These are phyloP conservation scores for Linum trigynum DNA, from an alignment of 345 rosid species.

Conservation along the genomic window DNA sequence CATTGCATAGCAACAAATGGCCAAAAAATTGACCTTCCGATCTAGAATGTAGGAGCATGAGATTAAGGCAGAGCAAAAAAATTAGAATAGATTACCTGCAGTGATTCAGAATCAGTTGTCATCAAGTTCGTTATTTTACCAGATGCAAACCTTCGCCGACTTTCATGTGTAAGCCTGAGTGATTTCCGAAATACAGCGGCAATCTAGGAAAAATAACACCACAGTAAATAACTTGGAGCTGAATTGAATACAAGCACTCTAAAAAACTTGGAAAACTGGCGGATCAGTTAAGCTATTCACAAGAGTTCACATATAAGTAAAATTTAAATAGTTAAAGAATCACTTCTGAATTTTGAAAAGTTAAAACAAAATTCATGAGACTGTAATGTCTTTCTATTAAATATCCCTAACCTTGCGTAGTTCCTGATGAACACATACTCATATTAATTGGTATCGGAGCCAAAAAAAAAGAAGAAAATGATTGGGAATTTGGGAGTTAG, in stretches of 20 bases:
- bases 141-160: conserved; percentile 70
- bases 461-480: too few relatives aligned
- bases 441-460: too few relatives aligned
- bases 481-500: too few relatives aligned
- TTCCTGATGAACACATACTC: too few relatives aligned
- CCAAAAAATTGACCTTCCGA: background rate
- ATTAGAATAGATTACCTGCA: conserved; percentile 47
- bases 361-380: too few relatives aligned
- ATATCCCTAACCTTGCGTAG: too few relatives aligned
- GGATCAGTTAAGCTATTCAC: background rate
- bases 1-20: background rate
- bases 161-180: conserved; percentile 81
- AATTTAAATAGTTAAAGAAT: conserved; percentile 2
- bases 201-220: conserved; percentile 38
- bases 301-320: background rate
- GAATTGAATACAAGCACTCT: background rate
- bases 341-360: background rate
- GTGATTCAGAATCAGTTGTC: conserved; percentile 96
- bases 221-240: background rate
- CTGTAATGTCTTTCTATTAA: too few relatives aligned
- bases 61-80: background rate
- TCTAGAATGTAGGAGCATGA: background rate
- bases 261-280: background rate
- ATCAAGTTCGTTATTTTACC: conserved; percentile 98
- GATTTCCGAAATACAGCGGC: conserved; percentile 97